Base-by-base conservation (phyloP, 768 basidiomycete species). In the Pleurotus djamor region DNA sequence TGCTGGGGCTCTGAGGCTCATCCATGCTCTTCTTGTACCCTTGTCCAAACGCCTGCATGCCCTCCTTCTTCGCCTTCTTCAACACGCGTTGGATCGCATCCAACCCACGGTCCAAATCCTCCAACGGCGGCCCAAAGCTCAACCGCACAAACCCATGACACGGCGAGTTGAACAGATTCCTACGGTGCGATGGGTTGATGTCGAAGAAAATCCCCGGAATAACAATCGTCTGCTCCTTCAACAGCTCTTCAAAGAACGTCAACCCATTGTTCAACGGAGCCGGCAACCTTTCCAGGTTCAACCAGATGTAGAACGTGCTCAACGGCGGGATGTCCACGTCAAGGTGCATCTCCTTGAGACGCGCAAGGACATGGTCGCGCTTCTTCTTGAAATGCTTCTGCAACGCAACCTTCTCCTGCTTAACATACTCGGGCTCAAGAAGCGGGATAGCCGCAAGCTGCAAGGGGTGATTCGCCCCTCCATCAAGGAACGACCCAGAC, bases 271-370 rank as follows among this genome's bases (percentile, higher is more conserved):
- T 93, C 47, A 97, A 69, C 5, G 96, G 96, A 4, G 84, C 65
- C 7, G 92, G 90, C 49, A 97, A 81, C 58, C 79, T 79, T 69
- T 88, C 88, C 17, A 96, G 79, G 74, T 92, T 91, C 60, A 96
- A 83, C 94, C 96, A 97, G 69, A 97, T 86, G 73, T 98, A 97
- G 75, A 97, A 98, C 2, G 96, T 97, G 58, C 87, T 86, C 16
- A 76, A 77, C 5, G 92, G 94, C 44, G 89, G 88, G 57, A 91
- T 74, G 48, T 83, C 77, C 48, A 97, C 91, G 52, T 89, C 85
- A 21, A 97, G 79, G 47, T 86, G 88, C 58, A 98, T 82, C 41
- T 83, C 79, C 59, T 86, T 83, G 61, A 98, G 83, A n/a, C 96
- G 84, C 54, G 80, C 73, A 17, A 98, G 84, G 41, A 96, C 89